Percentiles rank a stretch among this genome's conserved stretches.
Conservation (phyloP, 2,329 filamentous ascomycete genomes). For the Aspergillus quadrilineatus region DNA sequence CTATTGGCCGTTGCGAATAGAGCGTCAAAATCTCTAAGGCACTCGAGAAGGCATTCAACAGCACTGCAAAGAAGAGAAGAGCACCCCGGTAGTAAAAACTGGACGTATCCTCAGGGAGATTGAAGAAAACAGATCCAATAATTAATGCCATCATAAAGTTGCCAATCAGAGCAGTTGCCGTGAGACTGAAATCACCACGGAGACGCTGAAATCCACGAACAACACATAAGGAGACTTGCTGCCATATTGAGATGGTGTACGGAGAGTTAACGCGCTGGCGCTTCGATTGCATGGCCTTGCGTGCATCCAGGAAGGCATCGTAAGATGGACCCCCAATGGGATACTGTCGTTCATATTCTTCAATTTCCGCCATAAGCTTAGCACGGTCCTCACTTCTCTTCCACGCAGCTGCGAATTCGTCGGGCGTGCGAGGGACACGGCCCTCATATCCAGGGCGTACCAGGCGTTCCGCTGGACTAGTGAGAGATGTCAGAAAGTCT, state of each 20-base stretch:
- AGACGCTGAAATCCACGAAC: constrained; percentile 75
- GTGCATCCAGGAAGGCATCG: constrained; percentile 37
- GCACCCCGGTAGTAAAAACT: constrained; percentile 76
- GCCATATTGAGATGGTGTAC: neutral
- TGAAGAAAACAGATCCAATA: constrained; percentile 75
- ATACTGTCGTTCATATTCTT: constrained; percentile 32
- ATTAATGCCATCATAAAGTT: constrained; percentile 74
- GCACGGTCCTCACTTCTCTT: constrained; percentile 49
- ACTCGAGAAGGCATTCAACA: constrained; percentile 77
- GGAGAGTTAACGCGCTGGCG: constrained; percentile 17
- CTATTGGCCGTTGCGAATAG: constrained; percentile 17
- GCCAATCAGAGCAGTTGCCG: constrained; percentile 60
- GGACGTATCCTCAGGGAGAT: constrained; percentile 61
- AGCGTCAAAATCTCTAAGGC: constrained; percentile 58
- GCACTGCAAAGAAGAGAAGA: constrained; percentile 77
- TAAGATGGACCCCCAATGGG: constrained; percentile 34
- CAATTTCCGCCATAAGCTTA: constrained; percentile 38
- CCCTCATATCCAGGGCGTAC: neutral
- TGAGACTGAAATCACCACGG: constrained; percentile 69
- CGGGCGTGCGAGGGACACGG: constrained; percentile 62
- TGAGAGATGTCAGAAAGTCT: constrained; percentile 55
- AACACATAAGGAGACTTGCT: neutral
- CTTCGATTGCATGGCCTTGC: constrained; percentile 38
- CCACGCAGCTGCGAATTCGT: constrained; percentile 63
- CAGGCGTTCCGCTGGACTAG: neutral